Percentiles rank a stretch among this genome's conserved stretches.
Evolutionary conservation across 805 yeast genomes (phyloP).

Genomic region (Candida chilensis): DNA sequence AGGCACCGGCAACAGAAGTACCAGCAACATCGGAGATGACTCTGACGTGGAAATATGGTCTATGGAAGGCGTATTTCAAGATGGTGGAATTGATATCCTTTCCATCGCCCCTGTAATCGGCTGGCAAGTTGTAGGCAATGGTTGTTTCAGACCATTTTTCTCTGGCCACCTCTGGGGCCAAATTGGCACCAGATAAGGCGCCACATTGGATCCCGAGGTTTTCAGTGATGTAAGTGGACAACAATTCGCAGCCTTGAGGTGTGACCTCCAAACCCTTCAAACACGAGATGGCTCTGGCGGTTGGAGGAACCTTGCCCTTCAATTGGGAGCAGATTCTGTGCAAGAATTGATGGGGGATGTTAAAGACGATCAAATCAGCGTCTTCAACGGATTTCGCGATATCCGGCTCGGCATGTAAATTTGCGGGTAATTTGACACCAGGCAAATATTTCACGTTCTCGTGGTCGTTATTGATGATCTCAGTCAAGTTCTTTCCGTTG

Average conservation of each 20-base stretch:
- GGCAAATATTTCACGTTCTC: constrained; percentile 95
- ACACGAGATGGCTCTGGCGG: constrained; percentile 87
- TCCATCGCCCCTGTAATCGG: constrained; percentile 59
- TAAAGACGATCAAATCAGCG: constrained; percentile 85
- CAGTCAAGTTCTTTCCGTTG: constrained; percentile 75
- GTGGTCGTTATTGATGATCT: constrained; percentile 81
- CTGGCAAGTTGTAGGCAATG: constrained; percentile 77
- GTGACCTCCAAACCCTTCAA: constrained; percentile 91
- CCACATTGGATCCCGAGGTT: constrained; percentile 87
- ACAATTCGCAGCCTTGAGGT: constrained; percentile 68
- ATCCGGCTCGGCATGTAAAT: constrained; percentile 83
- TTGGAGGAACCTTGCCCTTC: constrained; percentile 62
- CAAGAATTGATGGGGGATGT: constrained; percentile 95
- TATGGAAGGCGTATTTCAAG: constrained; percentile 82
- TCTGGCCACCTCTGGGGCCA: constrained; percentile 94
- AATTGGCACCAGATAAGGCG: constrained; percentile 93
- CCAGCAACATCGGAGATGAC: constrained; percentile 93
- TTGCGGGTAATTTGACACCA: constrained; percentile 77
- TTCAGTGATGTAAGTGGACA: constrained; percentile 73
- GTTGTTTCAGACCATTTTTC: constrained; percentile 98
- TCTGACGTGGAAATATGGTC: constrained; percentile 96
- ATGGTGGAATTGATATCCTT: constrained; percentile 63
- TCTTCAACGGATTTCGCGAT: constrained; percentile 65
- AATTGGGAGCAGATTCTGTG: constrained; percentile 68
- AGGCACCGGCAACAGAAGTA: constrained; percentile 93